These are phyloP conservation scores for Volvariella volvacea DNA, from an alignment of 1,284 basidiomycete genomes.

Conservation along the genomic window DNA sequence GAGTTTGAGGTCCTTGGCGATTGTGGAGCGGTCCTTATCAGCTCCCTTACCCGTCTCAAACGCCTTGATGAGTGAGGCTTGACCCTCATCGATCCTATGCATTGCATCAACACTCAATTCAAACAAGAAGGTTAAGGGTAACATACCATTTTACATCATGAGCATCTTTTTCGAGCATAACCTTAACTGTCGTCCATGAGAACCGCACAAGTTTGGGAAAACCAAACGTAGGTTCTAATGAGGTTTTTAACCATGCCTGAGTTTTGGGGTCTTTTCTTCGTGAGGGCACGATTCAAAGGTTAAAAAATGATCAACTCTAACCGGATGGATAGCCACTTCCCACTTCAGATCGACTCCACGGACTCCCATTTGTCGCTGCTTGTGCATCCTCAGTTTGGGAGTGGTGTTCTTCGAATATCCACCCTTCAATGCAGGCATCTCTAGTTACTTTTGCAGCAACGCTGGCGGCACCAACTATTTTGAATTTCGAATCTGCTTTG, in stretches of 20 bases:
- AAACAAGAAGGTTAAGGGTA: not conserved
- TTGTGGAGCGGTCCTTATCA: conserved; percentile 62
- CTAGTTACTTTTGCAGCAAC: conserved; percentile 96
- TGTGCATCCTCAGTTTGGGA: conserved; percentile 14
- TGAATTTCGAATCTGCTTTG: conserved; percentile 94
- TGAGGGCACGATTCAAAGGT: not conserved
- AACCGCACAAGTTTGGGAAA: conserved; percentile 90
- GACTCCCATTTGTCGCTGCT: conserved; percentile 2
- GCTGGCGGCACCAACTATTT: conserved; percentile 94
- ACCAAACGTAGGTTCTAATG: conserved; percentile 87
- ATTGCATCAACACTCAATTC: not conserved
- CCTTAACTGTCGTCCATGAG: conserved; percentile 93
- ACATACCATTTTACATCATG: conserved; percentile 76
- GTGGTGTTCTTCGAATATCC: conserved; percentile 66
- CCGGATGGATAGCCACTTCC: conserved; percentile 90
- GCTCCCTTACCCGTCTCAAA: conserved; percentile 63
- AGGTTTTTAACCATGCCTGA: conserved; percentile 74
- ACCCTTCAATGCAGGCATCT: conserved; percentile 84
- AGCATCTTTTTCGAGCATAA: conserved; percentile 76
- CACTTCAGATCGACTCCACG: conserved; percentile 36
- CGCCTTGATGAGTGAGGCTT: conserved; percentile 67
- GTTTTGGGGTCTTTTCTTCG: conserved; percentile 78
- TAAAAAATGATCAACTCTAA: conserved; percentile 22
- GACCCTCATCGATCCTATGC: conserved; percentile 73
- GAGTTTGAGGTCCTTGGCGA: conserved; percentile 68